Evolutionary conservation across 345 rosid species (phyloP).

Genomic region (Jatropha curcas): DNA sequence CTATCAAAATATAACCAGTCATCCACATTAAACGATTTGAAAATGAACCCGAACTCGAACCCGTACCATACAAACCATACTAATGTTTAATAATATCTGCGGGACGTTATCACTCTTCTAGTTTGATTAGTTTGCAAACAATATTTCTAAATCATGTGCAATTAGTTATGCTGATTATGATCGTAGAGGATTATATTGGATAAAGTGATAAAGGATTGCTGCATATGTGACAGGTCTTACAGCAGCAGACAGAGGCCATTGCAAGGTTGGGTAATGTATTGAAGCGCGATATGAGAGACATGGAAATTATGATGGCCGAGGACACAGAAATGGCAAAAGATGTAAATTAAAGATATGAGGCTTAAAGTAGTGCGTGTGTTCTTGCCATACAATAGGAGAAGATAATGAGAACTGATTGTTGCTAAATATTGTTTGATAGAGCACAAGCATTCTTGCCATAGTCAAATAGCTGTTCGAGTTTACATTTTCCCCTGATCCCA

Average conservation of each 20-base stretch:
- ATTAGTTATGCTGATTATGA: not conserved
- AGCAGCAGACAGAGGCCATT: conserved; percentile 88
- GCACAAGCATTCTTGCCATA: too few relatives aligned
- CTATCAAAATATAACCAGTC: too few relatives aligned
- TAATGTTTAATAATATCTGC: too few relatives aligned
- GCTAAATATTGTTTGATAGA: too few relatives aligned
- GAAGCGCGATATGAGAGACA: conserved; percentile 79
- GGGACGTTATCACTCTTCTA: not conserved
- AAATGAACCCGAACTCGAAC: too few relatives aligned
- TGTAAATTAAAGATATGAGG: conserved; percentile 26
- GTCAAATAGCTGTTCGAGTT: too few relatives aligned
- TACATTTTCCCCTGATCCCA: too few relatives aligned
- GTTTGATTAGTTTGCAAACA: not conserved
- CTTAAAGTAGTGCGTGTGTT: not conserved
- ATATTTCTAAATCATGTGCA: not conserved
- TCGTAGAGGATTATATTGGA: not conserved
- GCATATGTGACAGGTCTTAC: conserved; percentile 56
- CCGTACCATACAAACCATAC: too few relatives aligned
- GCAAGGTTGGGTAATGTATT: conserved; percentile 78
- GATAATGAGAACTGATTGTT: too few relatives aligned
- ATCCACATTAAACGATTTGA: too few relatives aligned
- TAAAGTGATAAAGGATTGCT: not conserved
- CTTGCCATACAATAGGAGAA: too few relatives aligned
- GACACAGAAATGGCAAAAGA: conserved; percentile 56
- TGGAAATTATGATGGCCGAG: conserved; percentile 87